phyloP scores from a whole-genome alignment of 2,329 filamentous ascomycete genomes.

The Exophiala sideris region DNA sequence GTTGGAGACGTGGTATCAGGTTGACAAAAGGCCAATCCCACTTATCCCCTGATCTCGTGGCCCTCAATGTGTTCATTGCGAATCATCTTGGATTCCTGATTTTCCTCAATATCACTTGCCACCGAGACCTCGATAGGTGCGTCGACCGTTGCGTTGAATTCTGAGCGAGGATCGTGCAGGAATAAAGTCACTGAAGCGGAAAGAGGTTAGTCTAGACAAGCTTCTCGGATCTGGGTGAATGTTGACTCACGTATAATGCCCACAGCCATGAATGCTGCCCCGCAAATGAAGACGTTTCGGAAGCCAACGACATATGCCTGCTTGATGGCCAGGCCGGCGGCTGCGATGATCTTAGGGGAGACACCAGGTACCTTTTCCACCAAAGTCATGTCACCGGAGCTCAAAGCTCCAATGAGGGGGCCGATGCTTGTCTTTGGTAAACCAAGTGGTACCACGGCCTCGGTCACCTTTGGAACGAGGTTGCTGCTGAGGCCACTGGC shows the following conservation, averaged over 20 bases:
- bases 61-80: slow-evolving; percentile 1
- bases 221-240: neutral
- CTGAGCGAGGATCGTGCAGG: slow-evolving; percentile 7
- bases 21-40: too few relatives aligned
- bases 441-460: slow-evolving; percentile 9
- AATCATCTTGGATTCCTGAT: neutral
- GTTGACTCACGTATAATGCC: slow-evolving; percentile 6
- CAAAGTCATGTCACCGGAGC: neutral
- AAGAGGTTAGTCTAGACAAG: neutral
- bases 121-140: slow-evolving; percentile 8
- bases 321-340: slow-evolving; percentile 7
- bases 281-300: slow-evolving; percentile 11
- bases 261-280: slow-evolving; percentile 5
- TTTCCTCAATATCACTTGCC: slow-evolving; percentile 4
- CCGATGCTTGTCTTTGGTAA: slow-evolving; percentile 1
- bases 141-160: slow-evolving; percentile 13
- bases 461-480: slow-evolving; percentile 8
- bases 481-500: neutral
- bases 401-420: slow-evolving; percentile 8
- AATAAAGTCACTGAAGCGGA: slow-evolving; percentile 2
- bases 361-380: slow-evolving; percentile 4
- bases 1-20: too few relatives aligned
- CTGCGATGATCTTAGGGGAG: slow-evolving; percentile 7
- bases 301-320: slow-evolving; percentile 7
- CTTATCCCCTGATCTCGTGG: neutral